Percentiles rank a stretch among this genome's conserved stretches.
Conservation (phyloP, 768 basidiomycete genomes). For the Leccinum subgranulosum region DNA sequence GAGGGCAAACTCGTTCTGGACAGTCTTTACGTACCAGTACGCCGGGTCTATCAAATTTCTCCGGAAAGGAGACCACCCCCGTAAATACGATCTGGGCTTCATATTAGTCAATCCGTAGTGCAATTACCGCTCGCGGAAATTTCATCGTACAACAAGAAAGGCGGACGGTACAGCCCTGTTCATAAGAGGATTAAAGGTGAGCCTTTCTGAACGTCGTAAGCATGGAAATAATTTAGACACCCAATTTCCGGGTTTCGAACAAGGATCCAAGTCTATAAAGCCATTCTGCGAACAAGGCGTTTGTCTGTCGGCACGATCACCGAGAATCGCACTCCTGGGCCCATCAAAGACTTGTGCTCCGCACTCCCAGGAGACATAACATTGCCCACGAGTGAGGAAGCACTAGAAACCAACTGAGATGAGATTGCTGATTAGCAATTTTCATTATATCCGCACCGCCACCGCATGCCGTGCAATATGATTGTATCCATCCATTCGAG, state of each 20-base stretch:
- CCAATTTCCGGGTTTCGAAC: conserved; percentile 25
- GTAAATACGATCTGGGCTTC: conserved; percentile 23
- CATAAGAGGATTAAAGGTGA: conserved; percentile 5
- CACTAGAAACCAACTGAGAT: conserved; percentile 27
- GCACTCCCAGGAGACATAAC: conserved; percentile 25
- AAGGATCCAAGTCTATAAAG: conserved; percentile 15
- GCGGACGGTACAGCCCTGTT: conserved; percentile 14
- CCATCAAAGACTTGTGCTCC: conserved; percentile 16
- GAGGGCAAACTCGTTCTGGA: conserved; percentile 14
- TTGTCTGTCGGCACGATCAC: conserved; percentile 6
- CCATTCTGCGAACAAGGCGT: conserved; percentile 7
- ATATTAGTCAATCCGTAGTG: conserved; percentile 25
- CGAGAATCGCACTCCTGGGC: conserved; percentile 18
- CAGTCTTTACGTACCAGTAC: conserved; percentile 24
- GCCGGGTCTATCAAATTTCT: conserved; percentile 18
- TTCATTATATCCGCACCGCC: conserved; percentile 29
- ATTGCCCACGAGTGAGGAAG: conserved; percentile 25
- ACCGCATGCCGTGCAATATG: conserved; percentile 24
- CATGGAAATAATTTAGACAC: conserved; percentile 14
- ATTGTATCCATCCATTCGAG: conserved; percentile 17
- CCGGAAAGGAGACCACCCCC: conserved; percentile 16
- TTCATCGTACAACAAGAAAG: conserved; percentile 27
- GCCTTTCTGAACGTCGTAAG: neutral
- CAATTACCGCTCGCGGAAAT: conserved; percentile 31
- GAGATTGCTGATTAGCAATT: conserved; percentile 23